Percentiles rank a stretch among this genome's conserved stretches.
These are phyloP conservation scores for Ganoderma lingzhi DNA, from an alignment of 1,284 basidiomycete genomes.

Conservation along the genomic window DNA sequence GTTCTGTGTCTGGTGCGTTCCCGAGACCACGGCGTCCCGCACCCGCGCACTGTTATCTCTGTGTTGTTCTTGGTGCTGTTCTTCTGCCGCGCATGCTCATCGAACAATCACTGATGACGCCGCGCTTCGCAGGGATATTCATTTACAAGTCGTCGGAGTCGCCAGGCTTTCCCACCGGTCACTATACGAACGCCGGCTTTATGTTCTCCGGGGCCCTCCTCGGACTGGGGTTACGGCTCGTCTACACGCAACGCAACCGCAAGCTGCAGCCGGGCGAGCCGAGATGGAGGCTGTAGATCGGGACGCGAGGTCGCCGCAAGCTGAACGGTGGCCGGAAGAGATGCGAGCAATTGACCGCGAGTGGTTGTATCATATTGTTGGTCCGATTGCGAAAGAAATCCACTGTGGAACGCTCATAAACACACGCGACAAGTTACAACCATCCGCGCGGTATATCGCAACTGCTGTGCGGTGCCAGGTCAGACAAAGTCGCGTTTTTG, in stretches of 20 bases:
- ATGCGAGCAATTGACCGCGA: background rate
- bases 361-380: background rate
- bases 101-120: background rate
- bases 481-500: constrained; percentile 1
- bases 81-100: background rate
- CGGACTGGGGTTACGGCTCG: constrained; percentile 29
- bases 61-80: background rate
- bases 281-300: constrained; percentile 31
- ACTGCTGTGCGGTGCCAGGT: background rate
- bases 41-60: background rate
- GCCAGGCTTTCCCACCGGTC: constrained; percentile 45
- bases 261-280: constrained; percentile 27
- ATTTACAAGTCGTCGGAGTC: constrained; percentile 48
- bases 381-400: background rate
- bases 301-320: background rate
- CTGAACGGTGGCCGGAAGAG: background rate
- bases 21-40: background rate
- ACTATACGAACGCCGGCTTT: constrained; percentile 46
- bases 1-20: background rate
- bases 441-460: background rate
- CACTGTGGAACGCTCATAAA: background rate
- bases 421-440: background rate
- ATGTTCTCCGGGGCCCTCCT: constrained; percentile 36
- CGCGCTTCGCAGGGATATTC: constrained; percentile 39
- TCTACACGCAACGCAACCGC: constrained; percentile 34